These are phyloP conservation scores for Malus domestica DNA, from an alignment of 306 rosid species.

Conservation along the genomic window DNA sequence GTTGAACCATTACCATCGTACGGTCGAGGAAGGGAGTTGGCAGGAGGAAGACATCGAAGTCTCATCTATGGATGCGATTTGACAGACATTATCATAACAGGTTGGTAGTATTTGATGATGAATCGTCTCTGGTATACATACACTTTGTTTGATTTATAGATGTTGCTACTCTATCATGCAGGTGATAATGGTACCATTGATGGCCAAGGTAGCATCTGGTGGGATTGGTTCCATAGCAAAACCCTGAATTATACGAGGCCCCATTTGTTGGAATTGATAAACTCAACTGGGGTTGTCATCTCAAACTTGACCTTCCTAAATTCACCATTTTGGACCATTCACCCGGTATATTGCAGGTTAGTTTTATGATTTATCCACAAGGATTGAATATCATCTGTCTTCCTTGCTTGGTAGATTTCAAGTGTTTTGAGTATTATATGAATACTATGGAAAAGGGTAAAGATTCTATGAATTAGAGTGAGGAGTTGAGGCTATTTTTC, in stretches of 20 bases:
- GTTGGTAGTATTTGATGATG: conserved; percentile 28
- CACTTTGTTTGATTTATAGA: conserved; percentile 18
- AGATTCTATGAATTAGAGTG: conserved; percentile 34
- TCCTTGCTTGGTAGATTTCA: conserved; percentile 20
- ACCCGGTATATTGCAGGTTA: conserved; percentile 84
- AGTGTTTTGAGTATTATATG: conserved; percentile 23
- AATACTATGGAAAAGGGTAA: conserved; percentile 33
- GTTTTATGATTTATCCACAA: conserved; percentile 18
- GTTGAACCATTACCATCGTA: conserved; percentile 78
- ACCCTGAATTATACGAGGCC: conserved; percentile 71
- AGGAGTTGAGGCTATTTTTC: conserved; percentile 49
- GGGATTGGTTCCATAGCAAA: conserved; percentile 54
- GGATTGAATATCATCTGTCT: conserved; percentile 5
- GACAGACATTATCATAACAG: conserved; percentile 77
- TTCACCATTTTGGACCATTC: conserved; percentile 82
- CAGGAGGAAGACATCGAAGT: conserved; percentile 72
- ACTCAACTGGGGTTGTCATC: conserved; percentile 59
- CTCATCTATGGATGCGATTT: conserved; percentile 65
- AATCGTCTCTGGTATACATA: neutral
- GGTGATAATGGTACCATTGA: conserved; percentile 65
- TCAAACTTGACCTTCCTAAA: conserved; percentile 65
- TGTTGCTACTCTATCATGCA: conserved; percentile 29
- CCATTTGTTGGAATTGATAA: conserved; percentile 69
- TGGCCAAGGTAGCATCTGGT: conserved; percentile 79
- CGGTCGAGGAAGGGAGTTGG: conserved; percentile 86